Evolutionary conservation across 768 basidiomycete species (phyloP).

Genomic region (Cystofilobasidium ferigula): DNA sequence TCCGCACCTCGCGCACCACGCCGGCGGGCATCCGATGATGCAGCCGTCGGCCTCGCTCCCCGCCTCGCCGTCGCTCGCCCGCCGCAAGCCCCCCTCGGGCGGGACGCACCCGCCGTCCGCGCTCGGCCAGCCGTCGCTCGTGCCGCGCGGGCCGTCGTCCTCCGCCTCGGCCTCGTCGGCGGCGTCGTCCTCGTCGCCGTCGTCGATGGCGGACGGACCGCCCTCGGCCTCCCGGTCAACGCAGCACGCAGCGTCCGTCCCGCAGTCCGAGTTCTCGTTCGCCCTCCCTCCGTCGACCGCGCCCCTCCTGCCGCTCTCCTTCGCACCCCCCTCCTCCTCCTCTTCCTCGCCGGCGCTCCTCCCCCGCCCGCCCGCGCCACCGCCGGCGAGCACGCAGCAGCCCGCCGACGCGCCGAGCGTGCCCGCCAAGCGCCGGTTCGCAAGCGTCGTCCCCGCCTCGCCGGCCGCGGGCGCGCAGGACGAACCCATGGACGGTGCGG

Average conservation of each 20-base stretch:
- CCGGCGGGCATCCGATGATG: no score
- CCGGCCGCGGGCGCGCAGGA: not conserved
- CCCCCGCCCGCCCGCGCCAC: no score
- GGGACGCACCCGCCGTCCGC: no score
- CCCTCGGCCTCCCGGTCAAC: not conserved
- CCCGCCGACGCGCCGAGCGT: no score
- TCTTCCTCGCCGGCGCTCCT: no score
- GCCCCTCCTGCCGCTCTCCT: not conserved
- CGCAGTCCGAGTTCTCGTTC: constrained; percentile 1
- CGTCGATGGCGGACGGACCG: not conserved
- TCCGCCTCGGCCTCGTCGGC: not conserved
- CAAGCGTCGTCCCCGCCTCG: not conserved
- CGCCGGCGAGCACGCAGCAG: no score
- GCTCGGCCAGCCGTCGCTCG: no score
- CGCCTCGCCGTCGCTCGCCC: not conserved
- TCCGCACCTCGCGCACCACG: not conserved
- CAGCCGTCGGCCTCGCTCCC: not conserved
- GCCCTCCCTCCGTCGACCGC: not conserved
- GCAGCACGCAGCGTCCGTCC: no score
- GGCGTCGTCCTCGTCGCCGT: not conserved
- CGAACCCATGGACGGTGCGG: not conserved
- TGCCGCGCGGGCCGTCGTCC: not conserved
- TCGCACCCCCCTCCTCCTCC: not conserved
- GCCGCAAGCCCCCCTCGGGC: not conserved
- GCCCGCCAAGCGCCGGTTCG: not conserved